A percentile compares a stretch with the other conserved stretches of the same genome.
Evolutionary conservation across 768 basidiomycete genomes (phyloP).

Genomic region (Suillus sp.): DNA sequence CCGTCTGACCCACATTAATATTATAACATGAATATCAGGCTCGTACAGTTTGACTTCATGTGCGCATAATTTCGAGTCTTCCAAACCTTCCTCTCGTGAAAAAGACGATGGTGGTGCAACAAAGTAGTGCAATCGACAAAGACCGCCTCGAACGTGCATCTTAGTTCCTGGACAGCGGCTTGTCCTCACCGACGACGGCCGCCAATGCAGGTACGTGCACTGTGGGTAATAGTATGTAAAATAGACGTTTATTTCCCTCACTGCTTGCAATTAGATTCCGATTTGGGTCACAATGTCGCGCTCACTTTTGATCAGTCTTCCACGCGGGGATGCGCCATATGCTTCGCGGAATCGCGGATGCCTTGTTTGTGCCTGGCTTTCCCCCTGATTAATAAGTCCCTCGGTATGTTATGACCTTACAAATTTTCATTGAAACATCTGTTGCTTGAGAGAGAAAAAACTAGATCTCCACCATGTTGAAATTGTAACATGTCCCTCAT

Average conservation of each 20-base stretch:
- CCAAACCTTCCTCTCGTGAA: neutral
- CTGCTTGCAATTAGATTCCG: neutral
- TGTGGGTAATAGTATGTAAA: neutral
- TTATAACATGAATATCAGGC: neutral
- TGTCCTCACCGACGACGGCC: neutral
- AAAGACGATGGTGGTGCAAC: neutral
- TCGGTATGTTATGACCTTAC: neutral
- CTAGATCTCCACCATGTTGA: neutral
- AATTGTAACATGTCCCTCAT: neutral
- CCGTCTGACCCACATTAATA: neutral
- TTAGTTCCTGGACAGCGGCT: neutral
- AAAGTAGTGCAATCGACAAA: neutral
- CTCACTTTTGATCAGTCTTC: neutral
- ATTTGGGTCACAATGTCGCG: neutral
- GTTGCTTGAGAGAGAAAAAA: neutral
- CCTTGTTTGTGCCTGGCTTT: neutral
- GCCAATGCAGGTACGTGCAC: neutral
- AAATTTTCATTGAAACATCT: neutral
- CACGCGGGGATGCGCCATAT: neutral
- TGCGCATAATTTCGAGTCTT: neutral
- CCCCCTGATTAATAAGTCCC: neutral
- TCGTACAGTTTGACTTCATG: neutral
- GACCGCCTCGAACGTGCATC: conserved; percentile 6
- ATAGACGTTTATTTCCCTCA: neutral
- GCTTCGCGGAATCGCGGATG: neutral